Conservation (phyloP, 192 early-diverging fungal genomes). For the Gigaspora rosea region DNA sequence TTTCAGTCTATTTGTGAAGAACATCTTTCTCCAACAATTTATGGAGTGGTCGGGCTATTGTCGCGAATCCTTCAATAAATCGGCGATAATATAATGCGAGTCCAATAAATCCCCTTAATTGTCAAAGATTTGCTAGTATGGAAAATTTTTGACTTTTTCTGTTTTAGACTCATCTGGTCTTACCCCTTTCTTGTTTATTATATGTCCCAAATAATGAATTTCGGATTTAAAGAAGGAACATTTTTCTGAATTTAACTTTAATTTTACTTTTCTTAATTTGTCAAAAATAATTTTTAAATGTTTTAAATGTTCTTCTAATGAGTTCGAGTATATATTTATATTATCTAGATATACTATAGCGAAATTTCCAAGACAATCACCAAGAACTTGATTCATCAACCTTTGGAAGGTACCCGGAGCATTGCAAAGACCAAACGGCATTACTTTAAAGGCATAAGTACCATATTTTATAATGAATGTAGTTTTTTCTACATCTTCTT, state of each 20-base stretch:
- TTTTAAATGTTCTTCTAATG: slow-evolving; percentile 32
- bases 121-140: background rate
- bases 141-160: background rate
- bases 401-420: slow-evolving; percentile 29
- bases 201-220: background rate
- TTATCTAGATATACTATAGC: slow-evolving; percentile 40
- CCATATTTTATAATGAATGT: slow-evolving; percentile 34
- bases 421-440: slow-evolving; percentile 41
- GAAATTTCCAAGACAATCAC: background rate
- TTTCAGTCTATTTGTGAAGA: background rate
- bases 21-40: background rate
- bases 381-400: slow-evolving; percentile 11
- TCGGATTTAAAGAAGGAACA: background rate
- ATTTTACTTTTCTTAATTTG: background rate
- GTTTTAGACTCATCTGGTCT: background rate
- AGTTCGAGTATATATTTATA: slow-evolving; percentile 37
- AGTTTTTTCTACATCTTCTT: slow-evolving; percentile 10
- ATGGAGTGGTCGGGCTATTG: background rate
- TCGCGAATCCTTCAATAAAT: background rate
- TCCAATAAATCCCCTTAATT: background rate
- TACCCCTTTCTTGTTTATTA: background rate
- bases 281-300: background rate
- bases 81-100: background rate
- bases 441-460: slow-evolving; percentile 16
- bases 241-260: background rate